These are phyloP conservation scores for Ulvella scutata DNA, from an alignment of 139 green algal species.

Conservation along the genomic window DNA sequence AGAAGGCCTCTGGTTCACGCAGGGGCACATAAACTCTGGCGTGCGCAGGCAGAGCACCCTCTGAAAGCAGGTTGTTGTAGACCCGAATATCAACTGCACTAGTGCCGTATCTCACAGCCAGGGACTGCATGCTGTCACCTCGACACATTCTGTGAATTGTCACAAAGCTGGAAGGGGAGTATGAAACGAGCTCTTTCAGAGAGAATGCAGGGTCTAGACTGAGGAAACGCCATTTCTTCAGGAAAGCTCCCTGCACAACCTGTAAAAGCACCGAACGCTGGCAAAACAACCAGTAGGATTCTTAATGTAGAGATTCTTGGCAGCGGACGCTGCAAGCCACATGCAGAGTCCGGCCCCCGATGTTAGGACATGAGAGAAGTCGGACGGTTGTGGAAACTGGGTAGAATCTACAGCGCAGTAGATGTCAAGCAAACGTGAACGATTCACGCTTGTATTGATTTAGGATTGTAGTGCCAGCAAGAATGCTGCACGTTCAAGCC, in stretches of 20 bases:
- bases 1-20: background rate
- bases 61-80: background rate
- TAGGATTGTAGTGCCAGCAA: no score
- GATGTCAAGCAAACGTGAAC: no score
- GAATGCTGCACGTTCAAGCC: no score
- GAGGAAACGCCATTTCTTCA: background rate
- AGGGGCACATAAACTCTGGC: background rate
- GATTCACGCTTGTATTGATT: no score
- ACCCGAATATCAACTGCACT: background rate
- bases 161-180: background rate
- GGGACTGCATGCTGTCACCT: background rate
- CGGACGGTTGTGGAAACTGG: no score
- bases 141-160: background rate
- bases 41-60: background rate
- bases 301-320: no score
- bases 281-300: no score
- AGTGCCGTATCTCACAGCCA: background rate
- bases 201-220: background rate
- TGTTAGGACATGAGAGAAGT: no score
- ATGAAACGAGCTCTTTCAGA: background rate
- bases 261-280: no score
- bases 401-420: no score
- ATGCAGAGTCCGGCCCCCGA: no score
- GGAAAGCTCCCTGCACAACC: background rate
- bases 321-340: no score